Percentiles rank a stretch among this genome's conserved stretches.
phyloP scores from a whole-genome alignment of 805 yeast species.

The Ogataea thermomethanolica region DNA sequence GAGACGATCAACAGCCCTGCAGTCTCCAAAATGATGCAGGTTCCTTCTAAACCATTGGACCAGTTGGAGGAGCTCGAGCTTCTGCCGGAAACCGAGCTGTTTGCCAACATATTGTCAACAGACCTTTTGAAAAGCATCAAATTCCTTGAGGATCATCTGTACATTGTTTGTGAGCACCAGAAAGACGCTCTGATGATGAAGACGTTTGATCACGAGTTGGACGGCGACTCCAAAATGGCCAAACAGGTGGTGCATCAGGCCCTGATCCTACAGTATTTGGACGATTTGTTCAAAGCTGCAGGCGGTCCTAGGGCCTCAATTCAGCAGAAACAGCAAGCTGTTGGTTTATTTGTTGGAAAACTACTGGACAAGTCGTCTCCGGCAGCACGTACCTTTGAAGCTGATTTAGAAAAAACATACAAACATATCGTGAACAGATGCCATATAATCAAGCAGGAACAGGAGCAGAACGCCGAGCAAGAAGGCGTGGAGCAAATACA shows the following conservation, averaged over 20 bases:
- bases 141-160: slow-evolving; percentile 55
- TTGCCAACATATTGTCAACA: slow-evolving; percentile 52
- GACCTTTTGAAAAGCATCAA: slow-evolving; percentile 49
- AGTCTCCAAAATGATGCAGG: slow-evolving; percentile 5
- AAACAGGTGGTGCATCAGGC: slow-evolving; percentile 76
- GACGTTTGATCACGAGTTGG: slow-evolving; percentile 80
- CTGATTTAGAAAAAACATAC: slow-evolving; percentile 72
- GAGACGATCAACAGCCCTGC: slow-evolving; percentile 31
- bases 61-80: slow-evolving; percentile 49
- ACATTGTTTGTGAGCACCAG: slow-evolving; percentile 75
- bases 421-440: slow-evolving; percentile 77
- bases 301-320: slow-evolving; percentile 20
- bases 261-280: slow-evolving; percentile 64
- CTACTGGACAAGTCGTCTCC: slow-evolving; percentile 52
- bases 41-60: slow-evolving; percentile 33
- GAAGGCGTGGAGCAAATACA: slow-evolving; percentile 82
- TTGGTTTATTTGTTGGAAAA: slow-evolving; percentile 65
- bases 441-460: slow-evolving; percentile 56
- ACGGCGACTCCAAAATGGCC: slow-evolving; percentile 51
- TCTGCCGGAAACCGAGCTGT: slow-evolving; percentile 61
- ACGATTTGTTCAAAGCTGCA: slow-evolving; percentile 30
- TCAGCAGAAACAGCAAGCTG: slow-evolving; percentile 35
- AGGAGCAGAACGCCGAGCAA: slow-evolving; percentile 36
- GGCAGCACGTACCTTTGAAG: slow-evolving; percentile 64
- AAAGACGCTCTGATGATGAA: slow-evolving; percentile 91